Base-by-base conservation (phyloP, 2,329 filamentous ascomycete genomes). In the Graphium sp. region DNA sequence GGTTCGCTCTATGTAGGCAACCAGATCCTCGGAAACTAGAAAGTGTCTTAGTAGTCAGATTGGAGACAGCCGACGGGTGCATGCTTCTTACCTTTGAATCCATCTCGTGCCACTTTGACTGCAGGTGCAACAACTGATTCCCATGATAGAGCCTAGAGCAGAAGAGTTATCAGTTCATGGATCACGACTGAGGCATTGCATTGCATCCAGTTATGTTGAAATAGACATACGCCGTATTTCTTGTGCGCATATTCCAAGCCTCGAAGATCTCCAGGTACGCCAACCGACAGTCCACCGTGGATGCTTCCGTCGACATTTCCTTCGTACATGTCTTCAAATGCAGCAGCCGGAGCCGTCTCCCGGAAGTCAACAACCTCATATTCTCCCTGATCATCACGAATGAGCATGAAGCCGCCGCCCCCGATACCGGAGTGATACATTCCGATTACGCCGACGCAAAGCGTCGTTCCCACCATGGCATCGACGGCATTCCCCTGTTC, bases 311-410 rank as follows among this genome's bases (percentile, higher is more conserved):
- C 49, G 1, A 64, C 58, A 37, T 89, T 76, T 31, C 72, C 71
- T 33, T 68, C 62, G 48, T 77, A 95, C 87, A 95, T 95, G 42
- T 91, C 70, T 49, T 84, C 62, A 37, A 64, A 74, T 0, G 84
- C 80, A 1, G 81, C 79, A 0, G 75, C 78, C 1, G 87, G 87
- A 0, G 87, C 87, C 0, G 77, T 72, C 49, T 95, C 87, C 26
- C 87, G 66, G 45, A 92, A 95, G 51, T 95, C 87, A 39, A 95
- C 73, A 33, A 75, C 74, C 44, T 92, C 83, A 45, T 85, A 91
- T 12, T 60, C 58, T n/a, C 83, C 83, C 33, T 81, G 59, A 11
- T 68, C 55, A 19, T 70, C 62, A 26, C 81, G 73, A 5, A 93
- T 68, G 5, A 93, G 60, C 64, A 84, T 79, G 52, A 95, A 95